A percentile compares a stretch with the other conserved stretches of the same genome.
These are phyloP conservation scores for Colletotrichum coccodes DNA, from an alignment of 2,329 filamentous ascomycete genomes.

Conservation along the genomic window DNA sequence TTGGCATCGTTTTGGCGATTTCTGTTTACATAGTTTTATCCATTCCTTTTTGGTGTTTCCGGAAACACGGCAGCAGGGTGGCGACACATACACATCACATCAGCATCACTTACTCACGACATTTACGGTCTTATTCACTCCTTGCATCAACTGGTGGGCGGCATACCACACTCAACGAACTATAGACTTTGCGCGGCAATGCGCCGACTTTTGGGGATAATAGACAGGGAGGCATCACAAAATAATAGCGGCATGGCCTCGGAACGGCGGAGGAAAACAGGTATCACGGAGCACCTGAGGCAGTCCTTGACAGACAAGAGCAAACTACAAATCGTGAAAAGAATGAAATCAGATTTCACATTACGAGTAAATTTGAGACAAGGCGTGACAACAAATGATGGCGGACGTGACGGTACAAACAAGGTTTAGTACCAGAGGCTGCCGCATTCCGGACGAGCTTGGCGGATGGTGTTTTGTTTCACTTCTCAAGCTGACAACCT, in stretches of 20 bases:
- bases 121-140: constrained; percentile 33
- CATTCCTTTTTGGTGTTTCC: constrained; percentile 14
- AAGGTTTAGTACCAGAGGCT: not conserved
- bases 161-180: constrained; percentile 1
- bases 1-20: not conserved
- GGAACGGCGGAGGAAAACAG: not conserved
- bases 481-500: not conserved
- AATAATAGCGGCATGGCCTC: not conserved
- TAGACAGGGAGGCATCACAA: constrained; percentile 16
- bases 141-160: constrained; percentile 30
- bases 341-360: not conserved
- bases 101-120: constrained; percentile 32
- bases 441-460: constrained; percentile 1
- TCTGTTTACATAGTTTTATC: constrained; percentile 22
- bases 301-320: not conserved
- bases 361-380: not conserved
- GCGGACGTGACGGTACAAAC: too few relatives aligned
- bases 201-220: not conserved
- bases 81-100: constrained; percentile 25
- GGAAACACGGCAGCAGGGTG: constrained; percentile 1
- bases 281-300: not conserved
- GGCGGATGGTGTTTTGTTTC: not conserved
- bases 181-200: constrained; percentile 26
- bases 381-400: not conserved
- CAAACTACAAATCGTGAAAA: not conserved